Evolutionary conservation across 2,329 filamentous ascomycete genomes (phyloP).

Genomic region (Colletotrichum horii): DNA sequence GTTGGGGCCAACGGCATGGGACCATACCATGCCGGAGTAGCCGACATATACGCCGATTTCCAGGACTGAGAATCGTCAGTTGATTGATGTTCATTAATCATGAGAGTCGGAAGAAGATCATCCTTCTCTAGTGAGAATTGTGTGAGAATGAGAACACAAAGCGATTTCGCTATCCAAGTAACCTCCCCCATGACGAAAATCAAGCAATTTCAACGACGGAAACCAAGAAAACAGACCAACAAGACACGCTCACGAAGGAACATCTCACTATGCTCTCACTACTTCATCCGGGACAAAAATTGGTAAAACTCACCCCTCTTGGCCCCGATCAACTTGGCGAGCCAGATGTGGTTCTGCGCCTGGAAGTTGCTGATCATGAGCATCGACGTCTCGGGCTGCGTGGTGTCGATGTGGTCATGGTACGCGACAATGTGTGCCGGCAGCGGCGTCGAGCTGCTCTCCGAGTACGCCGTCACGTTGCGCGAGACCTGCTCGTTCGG

Average conservation of each 20-base stretch:
- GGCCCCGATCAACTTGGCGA: constrained; percentile 45
- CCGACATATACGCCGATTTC: constrained; percentile 56
- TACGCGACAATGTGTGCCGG: constrained; percentile 47
- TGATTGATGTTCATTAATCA: background rate
- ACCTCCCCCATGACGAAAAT: background rate
- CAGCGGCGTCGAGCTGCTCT: constrained; percentile 44
- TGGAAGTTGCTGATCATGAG: constrained; percentile 49
- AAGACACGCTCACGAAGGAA: background rate
- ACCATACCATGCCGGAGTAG: constrained; percentile 54
- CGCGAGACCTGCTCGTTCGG: constrained; percentile 43
- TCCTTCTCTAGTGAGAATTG: background rate
- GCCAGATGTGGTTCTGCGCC: constrained; percentile 44
- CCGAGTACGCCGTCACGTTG: constrained; percentile 48
- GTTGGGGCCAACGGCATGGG: constrained; percentile 48
- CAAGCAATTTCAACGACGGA: background rate
- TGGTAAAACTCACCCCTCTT: constrained; percentile 37
- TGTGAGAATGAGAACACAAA: background rate
- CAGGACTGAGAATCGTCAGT: constrained; percentile 38
- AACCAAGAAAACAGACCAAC: background rate
- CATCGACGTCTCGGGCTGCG: constrained; percentile 28
- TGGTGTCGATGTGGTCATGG: constrained; percentile 36
- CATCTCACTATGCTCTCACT: background rate
- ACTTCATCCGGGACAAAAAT: background rate
- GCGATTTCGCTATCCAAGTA: background rate
- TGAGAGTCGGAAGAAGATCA: background rate